Conservation (phyloP, 2,329 filamentous ascomycete species). For the Ophiostoma sp. region DNA sequence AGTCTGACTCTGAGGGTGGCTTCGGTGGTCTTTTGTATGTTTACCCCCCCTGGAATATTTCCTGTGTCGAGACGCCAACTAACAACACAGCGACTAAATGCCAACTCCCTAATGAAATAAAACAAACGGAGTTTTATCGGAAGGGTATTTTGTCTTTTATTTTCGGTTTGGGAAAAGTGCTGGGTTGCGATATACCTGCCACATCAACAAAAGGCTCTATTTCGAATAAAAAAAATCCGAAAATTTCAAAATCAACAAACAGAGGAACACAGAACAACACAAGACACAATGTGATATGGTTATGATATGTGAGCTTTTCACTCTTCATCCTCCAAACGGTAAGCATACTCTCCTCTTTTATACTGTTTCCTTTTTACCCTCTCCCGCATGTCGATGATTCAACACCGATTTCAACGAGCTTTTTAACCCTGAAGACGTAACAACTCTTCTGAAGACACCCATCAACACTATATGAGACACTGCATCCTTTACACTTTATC, state of each 20-base stretch:
- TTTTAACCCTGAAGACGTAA: constrained; percentile 60
- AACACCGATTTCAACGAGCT: constrained; percentile 51
- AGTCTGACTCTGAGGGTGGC: constrained; percentile 57
- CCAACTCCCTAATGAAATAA: constrained; percentile 8
- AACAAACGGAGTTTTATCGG: constrained; percentile 14
- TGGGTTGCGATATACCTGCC: neutral
- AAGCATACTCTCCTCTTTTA: constrained; percentile 35
- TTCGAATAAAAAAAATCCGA: constrained; percentile 20
- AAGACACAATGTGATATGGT: neutral
- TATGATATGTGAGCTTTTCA: neutral
- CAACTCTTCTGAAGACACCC: constrained; percentile 52
- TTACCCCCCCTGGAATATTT: neutral
- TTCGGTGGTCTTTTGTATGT: constrained; percentile 70
- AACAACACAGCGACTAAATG: constrained; percentile 26
- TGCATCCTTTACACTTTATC: constrained; percentile 21
- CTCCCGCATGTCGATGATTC: constrained; percentile 48
- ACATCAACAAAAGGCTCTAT: constrained; percentile 21
- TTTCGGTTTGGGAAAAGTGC: constrained; percentile 15
- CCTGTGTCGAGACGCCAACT: neutral
- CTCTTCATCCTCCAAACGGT: constrained; percentile 36
- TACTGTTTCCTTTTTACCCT: constrained; percentile 13
- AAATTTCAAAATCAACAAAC: constrained; percentile 24
- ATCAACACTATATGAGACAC: constrained; percentile 56
- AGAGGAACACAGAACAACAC: neutral
- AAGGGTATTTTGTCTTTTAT: constrained; percentile 3